Evolutionary conservation across 1,139 yeast genomes (phyloP).

Genomic region (Keqinozyma sinolaborantium): DNA sequence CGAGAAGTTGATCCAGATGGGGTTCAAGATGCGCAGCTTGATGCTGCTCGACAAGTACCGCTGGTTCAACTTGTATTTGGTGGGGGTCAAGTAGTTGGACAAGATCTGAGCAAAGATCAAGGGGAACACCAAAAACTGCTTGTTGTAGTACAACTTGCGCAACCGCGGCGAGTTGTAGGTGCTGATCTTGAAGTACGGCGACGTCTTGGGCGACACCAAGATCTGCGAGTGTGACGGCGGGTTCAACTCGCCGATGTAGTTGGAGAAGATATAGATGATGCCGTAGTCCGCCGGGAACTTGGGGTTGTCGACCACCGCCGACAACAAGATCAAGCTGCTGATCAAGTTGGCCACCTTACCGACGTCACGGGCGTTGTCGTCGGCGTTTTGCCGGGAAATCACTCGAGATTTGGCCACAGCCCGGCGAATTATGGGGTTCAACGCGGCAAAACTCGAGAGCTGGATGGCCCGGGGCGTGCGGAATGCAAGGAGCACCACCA

Average conservation of each 20-base stretch:
- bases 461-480: conserved; percentile 23
- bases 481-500: conserved; percentile 19
- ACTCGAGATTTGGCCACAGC: conserved; percentile 2
- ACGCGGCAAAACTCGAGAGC: conserved; percentile 31
- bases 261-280: conserved; percentile 31
- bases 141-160: conserved; percentile 22
- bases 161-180: conserved; percentile 18
- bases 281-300: conserved; percentile 38
- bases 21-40: conserved; percentile 32
- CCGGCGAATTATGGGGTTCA: conserved; percentile 28
- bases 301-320: conserved; percentile 25
- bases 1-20: conserved; percentile 42
- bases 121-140: conserved; percentile 34
- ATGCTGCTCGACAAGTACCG: conserved; percentile 32
- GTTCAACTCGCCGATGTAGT: conserved; percentile 31
- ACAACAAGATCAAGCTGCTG: conserved; percentile 25
- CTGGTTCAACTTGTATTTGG: conserved; percentile 33
- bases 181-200: conserved; percentile 24
- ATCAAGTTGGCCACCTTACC: conserved; percentile 24
- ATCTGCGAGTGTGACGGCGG: conserved; percentile 32
- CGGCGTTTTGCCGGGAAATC: not conserved
- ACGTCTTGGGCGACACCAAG: conserved; percentile 23
- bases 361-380: conserved; percentile 1
- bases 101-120: conserved; percentile 38
- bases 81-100: conserved; percentile 43